Evolutionary conservation across 768 basidiomycete genomes (phyloP).

Genomic region (Boletus pseudopeckii): DNA sequence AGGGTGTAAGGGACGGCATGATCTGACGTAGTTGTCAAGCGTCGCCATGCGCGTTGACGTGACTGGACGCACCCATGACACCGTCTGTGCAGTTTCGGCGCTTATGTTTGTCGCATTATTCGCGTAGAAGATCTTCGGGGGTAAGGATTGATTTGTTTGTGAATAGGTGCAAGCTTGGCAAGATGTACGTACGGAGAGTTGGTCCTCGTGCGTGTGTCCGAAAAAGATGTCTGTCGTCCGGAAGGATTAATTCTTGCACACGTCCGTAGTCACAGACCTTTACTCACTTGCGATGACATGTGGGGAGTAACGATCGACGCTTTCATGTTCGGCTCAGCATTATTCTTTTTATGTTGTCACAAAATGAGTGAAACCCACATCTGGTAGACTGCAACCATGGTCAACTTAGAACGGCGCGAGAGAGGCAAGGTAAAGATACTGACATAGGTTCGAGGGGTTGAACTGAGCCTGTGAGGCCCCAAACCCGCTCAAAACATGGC

Average conservation of each 20-base stretch:
- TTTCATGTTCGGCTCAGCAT: conserved; percentile 10
- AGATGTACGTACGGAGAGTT: conserved; percentile 45
- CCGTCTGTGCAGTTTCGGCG: conserved; percentile 49
- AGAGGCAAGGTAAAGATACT: conserved; percentile 7
- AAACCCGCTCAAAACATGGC: conserved; percentile 50
- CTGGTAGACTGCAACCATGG: conserved; percentile 38
- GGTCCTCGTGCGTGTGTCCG: conserved; percentile 73
- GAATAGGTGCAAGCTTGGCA: background rate
- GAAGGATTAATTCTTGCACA: background rate
- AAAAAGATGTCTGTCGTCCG: conserved; percentile 54
- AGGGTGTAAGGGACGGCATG: conserved; percentile 61
- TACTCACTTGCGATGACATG: conserved; percentile 44
- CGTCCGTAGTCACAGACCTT: background rate
- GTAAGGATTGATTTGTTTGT: background rate
- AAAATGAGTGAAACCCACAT: conserved; percentile 30
- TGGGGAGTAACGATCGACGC: conserved; percentile 45
- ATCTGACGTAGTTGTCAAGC: conserved; percentile 5
- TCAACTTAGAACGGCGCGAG: background rate
- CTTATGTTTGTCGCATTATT: conserved; percentile 63
- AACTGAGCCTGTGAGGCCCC: conserved; percentile 39
- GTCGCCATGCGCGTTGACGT: background rate
- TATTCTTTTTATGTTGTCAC: background rate
- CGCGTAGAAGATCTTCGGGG: conserved; percentile 57
- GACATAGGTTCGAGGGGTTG: conserved; percentile 45
- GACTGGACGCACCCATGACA: conserved; percentile 41